These are phyloP conservation scores for Rubus idaeus DNA, from an alignment of 306 rosid genomes.

Conservation along the genomic window DNA sequence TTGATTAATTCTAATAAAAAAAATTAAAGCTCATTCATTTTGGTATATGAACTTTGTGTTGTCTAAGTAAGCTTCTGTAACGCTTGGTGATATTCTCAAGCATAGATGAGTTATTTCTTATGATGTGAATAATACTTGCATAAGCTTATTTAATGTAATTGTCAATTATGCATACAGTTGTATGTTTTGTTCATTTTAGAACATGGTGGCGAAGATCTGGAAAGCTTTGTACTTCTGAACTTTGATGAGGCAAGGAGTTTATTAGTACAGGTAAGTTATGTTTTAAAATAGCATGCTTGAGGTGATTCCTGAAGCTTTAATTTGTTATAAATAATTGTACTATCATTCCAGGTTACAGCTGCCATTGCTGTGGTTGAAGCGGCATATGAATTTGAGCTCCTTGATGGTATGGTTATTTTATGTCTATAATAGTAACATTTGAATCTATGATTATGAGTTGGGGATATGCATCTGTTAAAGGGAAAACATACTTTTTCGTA, in stretches of 20 bases:
- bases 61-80: conserved; percentile 3
- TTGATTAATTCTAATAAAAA: background rate
- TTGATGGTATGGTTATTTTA: conserved; percentile 65
- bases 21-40: background rate
- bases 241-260: conserved; percentile 69
- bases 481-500: conserved; percentile 73
- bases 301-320: conserved; percentile 28
- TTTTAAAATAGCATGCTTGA: conserved; percentile 5
- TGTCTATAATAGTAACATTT: conserved; percentile 13
- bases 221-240: conserved; percentile 75
- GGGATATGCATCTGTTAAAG: conserved; percentile 41
- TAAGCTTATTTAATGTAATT: conserved; percentile 19
- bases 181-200: conserved; percentile 66
- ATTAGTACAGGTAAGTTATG: conserved; percentile 67
- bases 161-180: conserved; percentile 47
- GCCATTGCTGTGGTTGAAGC: conserved; percentile 95
- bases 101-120: conserved; percentile 6
- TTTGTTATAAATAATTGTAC: conserved; percentile 12
- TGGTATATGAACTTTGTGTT: background rate
- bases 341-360: conserved; percentile 63
- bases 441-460: conserved; percentile 28
- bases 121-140: background rate
- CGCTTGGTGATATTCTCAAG: conserved; percentile 14
- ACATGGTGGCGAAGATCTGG: conserved; percentile 94
- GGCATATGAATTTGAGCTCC: conserved; percentile 90